These are phyloP conservation scores for Millerozyma miso DNA, from an alignment of 805 yeast genomes.

Conservation along the genomic window DNA sequence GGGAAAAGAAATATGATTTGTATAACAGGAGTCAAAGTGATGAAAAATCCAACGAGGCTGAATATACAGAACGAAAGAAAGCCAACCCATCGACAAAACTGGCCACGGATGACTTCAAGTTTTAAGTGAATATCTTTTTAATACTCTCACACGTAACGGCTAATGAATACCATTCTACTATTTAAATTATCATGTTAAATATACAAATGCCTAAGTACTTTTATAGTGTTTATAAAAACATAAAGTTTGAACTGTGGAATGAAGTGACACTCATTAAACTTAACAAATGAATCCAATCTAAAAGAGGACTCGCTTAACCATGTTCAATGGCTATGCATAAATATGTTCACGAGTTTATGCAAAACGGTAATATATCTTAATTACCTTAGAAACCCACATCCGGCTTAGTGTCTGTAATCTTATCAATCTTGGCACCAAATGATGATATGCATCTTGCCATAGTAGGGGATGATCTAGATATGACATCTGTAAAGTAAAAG, in stretches of 20 bases:
- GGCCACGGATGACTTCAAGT: background rate
- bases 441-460: conserved; percentile 83
- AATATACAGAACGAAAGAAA: no score
- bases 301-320: background rate
- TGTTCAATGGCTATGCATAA: background rate
- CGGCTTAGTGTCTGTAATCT: conserved; percentile 47
- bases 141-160: background rate
- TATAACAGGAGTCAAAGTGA: background rate
- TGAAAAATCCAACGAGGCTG: no score
- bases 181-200: background rate
- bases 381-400: conserved; percentile 28
- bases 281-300: background rate
- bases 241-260: background rate
- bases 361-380: conserved; percentile 1
- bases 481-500: conserved; percentile 85
- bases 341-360: background rate
- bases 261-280: background rate
- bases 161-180: background rate
- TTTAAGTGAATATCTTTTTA: background rate
- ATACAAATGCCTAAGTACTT: background rate
- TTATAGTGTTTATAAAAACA: background rate
- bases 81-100: no score
- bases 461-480: conserved; percentile 82
- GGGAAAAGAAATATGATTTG: background rate
- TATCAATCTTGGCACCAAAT: conserved; percentile 64